phyloP scores from a whole-genome alignment of 192 early-diverging fungal genomes.

The Funneliformis mosseae region DNA sequence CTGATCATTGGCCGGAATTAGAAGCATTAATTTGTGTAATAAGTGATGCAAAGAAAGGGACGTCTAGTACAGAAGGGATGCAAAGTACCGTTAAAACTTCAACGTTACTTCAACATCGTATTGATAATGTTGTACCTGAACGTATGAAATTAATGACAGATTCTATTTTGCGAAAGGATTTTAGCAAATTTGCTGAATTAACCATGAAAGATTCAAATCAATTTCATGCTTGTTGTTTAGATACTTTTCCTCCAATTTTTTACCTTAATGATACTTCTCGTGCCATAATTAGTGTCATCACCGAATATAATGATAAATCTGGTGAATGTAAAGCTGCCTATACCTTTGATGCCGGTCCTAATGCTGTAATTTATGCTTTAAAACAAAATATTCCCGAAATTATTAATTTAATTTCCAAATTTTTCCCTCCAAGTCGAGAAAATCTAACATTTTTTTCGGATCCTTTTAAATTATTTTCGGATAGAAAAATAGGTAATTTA shows the following conservation, averaged over 20 bases:
- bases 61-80: slow-evolving; percentile 94
- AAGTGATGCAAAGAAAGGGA: slow-evolving; percentile 89
- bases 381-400: slow-evolving; percentile 83
- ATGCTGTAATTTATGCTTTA: slow-evolving; percentile 93
- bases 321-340: slow-evolving; percentile 84
- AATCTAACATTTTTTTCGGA: slow-evolving; percentile 59
- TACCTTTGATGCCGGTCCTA: slow-evolving; percentile 99
- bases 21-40: slow-evolving; percentile 94
- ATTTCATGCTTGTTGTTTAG: slow-evolving; percentile 98
- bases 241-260: slow-evolving; percentile 97
- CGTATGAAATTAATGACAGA: slow-evolving; percentile 87
- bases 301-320: slow-evolving; percentile 74
- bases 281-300: slow-evolving; percentile 81
- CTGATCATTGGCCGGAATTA: slow-evolving; percentile 94
- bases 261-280: slow-evolving; percentile 97
- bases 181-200: slow-evolving; percentile 88
- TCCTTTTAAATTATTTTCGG: slow-evolving; percentile 45
- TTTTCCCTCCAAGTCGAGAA: slow-evolving; percentile 72
- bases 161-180: slow-evolving; percentile 85
- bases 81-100: slow-evolving; percentile 95
- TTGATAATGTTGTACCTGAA: slow-evolving; percentile 82
- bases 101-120: slow-evolving; percentile 79
- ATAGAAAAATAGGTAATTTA: slow-evolving; percentile 33
- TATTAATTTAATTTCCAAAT: slow-evolving; percentile 77
- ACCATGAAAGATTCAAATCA: slow-evolving; percentile 99